A percentile compares a stretch with the other conserved stretches of the same genome.
These are phyloP conservation scores for Posidonia oceanica DNA, from an alignment of 116 monocot species.

Conservation along the genomic window DNA sequence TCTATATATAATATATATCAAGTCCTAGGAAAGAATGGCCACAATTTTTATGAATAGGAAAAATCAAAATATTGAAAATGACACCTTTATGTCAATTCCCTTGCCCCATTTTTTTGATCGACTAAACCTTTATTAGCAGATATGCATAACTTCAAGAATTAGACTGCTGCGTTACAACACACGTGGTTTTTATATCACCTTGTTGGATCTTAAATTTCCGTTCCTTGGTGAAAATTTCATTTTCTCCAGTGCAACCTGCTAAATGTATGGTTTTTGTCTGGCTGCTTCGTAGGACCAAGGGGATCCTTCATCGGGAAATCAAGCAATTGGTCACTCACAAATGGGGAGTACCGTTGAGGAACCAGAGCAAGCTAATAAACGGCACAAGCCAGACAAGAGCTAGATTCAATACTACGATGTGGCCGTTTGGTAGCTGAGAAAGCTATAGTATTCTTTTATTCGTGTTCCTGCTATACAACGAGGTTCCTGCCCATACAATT, in stretches of 20 bases:
- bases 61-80: too few species aligned
- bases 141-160: too few species aligned
- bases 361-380: constrained; percentile 20
- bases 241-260: not conserved
- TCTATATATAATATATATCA: too few species aligned
- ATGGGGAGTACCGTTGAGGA: constrained; percentile 25
- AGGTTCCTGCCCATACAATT: not conserved
- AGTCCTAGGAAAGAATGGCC: too few species aligned
- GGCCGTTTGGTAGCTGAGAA: not conserved
- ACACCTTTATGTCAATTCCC: too few species aligned
- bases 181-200: too few species aligned
- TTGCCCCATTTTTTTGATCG: too few species aligned
- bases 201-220: too few species aligned
- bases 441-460: constrained; percentile 3
- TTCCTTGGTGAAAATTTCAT: too few species aligned
- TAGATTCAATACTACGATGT: not conserved
- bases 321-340: constrained; percentile 16
- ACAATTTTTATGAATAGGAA: too few species aligned
- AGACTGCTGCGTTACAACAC: too few species aligned
- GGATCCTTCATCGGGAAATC: constrained; percentile 16
- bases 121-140: too few species aligned
- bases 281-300: constrained; percentile 12
- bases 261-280: not conserved
- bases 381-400: constrained; percentile 5
- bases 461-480: not conserved